phyloP scores from a whole-genome alignment of 495 filamentous ascomycete genomes.

The Lophiostoma macrostomum region DNA sequence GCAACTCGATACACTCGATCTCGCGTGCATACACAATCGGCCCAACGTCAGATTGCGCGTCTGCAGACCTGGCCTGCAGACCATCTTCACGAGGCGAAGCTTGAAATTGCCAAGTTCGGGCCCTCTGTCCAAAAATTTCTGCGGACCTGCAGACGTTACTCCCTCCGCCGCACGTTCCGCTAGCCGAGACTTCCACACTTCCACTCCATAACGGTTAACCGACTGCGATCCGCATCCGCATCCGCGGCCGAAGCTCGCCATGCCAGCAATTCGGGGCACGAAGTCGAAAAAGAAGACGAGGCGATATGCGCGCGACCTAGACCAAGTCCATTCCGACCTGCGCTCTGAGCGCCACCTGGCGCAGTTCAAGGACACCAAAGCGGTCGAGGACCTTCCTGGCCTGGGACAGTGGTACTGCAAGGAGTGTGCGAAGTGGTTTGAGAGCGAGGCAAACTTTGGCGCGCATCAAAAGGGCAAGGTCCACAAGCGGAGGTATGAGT shows the following conservation, averaged over 20 bases:
- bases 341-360: constrained; percentile 70
- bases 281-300: constrained; percentile 57
- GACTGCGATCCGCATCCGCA: constrained; percentile 3
- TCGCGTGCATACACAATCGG: no score
- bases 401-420: constrained; percentile 81
- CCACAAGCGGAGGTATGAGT: constrained; percentile 76
- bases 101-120: constrained; percentile 11
- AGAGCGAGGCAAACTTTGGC: constrained; percentile 73
- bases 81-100: no score
- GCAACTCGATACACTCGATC: no score
- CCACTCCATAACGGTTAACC: constrained; percentile 4
- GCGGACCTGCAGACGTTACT: constrained; percentile 22
- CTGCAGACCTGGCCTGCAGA: constrained; percentile 15
- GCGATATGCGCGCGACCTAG: constrained; percentile 64
- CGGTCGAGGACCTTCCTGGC: constrained; percentile 79
- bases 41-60: background rate
- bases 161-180: constrained; percentile 12
- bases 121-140: constrained; percentile 18
- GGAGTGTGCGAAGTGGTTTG: constrained; percentile 96
- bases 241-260: constrained; percentile 31
- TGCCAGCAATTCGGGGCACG: constrained; percentile 43
- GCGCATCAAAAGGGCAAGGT: constrained; percentile 81
- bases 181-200: constrained; percentile 19
- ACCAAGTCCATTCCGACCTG: constrained; percentile 83
- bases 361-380: constrained; percentile 73